Evolutionary conservation across 352 stramenopile genomes (phyloP).

Genomic region (Globisporangium apiculatum): DNA sequence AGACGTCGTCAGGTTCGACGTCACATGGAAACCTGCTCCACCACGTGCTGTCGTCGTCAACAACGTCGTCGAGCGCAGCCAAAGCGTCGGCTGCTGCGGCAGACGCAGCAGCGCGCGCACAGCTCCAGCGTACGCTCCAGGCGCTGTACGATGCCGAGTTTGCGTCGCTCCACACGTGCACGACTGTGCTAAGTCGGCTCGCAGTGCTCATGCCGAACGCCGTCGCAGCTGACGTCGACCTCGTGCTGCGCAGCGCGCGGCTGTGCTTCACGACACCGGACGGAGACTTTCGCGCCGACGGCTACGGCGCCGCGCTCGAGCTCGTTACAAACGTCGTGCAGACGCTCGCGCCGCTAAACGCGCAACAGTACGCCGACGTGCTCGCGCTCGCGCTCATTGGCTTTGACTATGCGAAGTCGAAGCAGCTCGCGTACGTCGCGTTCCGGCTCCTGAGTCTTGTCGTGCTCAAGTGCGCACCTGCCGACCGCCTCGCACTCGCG

Average conservation of each 20-base stretch:
- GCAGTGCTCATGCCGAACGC: slow-evolving; percentile 35
- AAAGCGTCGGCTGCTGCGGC: slow-evolving; percentile 1
- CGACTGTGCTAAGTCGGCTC: slow-evolving; percentile 51
- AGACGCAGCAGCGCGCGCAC: slow-evolving; percentile 19
- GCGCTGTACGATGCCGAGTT: slow-evolving; percentile 60
- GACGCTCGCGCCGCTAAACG: slow-evolving; percentile 12
- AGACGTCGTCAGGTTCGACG: slow-evolving; percentile 21
- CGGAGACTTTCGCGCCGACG: slow-evolving; percentile 59
- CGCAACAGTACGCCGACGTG: slow-evolving; percentile 17
- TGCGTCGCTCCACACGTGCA: slow-evolving; percentile 43
- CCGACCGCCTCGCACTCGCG: slow-evolving; percentile 41
- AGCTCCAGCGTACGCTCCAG: slow-evolving; percentile 31
- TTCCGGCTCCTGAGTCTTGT: slow-evolving; percentile 64
- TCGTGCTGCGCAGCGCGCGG: slow-evolving; percentile 28
- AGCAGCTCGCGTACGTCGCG: slow-evolving; percentile 50
- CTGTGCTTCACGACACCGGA: slow-evolving; percentile 53
- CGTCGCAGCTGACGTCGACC: slow-evolving; percentile 27
- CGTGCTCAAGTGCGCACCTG: slow-evolving; percentile 33
- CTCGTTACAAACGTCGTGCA: slow-evolving; percentile 49
- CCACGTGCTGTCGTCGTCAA: slow-evolving; percentile 30
- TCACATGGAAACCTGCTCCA: slow-evolving; percentile 57
- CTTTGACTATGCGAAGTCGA: slow-evolving; percentile 48
- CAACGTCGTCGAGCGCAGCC: slow-evolving; percentile 8
- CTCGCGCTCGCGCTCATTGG: slow-evolving; percentile 50
- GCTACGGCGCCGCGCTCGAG: slow-evolving; percentile 51